Base-by-base conservation (phyloP, 177 flowering plant species). In the Vitis hybrid region DNA sequence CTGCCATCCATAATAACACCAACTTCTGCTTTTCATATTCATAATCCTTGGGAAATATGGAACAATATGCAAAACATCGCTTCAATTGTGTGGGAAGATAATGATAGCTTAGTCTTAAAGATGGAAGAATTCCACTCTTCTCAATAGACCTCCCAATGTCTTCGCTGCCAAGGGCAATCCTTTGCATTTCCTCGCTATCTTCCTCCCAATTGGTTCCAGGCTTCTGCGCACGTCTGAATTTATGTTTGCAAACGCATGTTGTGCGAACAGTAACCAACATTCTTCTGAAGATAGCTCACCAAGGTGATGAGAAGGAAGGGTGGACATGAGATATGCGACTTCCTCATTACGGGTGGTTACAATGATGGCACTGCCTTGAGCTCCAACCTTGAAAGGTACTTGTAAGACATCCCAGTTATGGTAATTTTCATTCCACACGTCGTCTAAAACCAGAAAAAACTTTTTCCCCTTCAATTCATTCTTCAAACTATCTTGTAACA, bases 151-250 rank as follows among this genome's bases (percentile, higher is more conserved):
- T 6, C 80, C 84, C 1, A 83, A 69, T 6, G 81, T 48, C 52
- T 83, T 81, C 1, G 72, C 78, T 3, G 85, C 87, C 54, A 83
- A 71, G 60, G 90, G 88, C 69, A 84, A 70, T 10, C 88, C 87
- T n/a, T 51, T 62, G 46, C 88, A 85, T 49, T 78, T 83, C 40
- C 63, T 52, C 14, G 70, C 78, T 1, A 84, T 73, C 55, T 68
- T 27, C 40, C 30, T 35, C 1, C 83, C 86, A 11, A 82, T 66
- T 15, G 3, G 57, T 57, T 56, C 65, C 16, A 84, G 52, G 3
- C 64, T 19, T 52, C 46, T 55, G 2, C 57, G 1, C 4, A 4
- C 46, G 19, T 46, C 6, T 0, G n/a, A 64, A 56, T 35, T 32
- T 7, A 46, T 50, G 12, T 27, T 18, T 1, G 3, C 55, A 56